Evolutionary conservation across 179 eudicot genomes (phyloP).

Genomic region (Pouteria campechiana): DNA sequence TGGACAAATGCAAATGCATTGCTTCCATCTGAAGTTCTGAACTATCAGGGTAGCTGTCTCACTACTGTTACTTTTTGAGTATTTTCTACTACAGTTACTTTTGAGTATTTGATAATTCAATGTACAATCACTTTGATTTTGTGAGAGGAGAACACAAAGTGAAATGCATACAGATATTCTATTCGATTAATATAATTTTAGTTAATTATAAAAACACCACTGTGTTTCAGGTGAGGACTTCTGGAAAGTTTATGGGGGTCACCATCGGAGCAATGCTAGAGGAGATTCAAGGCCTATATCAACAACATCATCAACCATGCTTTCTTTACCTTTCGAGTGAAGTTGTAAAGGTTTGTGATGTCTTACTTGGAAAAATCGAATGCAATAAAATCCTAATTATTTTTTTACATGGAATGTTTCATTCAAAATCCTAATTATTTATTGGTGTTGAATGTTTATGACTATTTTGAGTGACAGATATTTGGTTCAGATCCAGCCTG

Average conservation of each 20-base stretch:
- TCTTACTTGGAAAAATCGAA: too few species aligned
- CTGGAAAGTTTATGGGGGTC: slow-evolving; percentile 83
- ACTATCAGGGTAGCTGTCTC: too few species aligned
- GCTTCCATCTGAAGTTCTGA: too few species aligned
- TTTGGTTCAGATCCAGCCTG: slow-evolving; percentile 93
- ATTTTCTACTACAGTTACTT: too few species aligned
- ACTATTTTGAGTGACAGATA: slow-evolving; percentile 53
- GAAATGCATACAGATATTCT: too few species aligned
- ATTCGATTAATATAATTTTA: too few species aligned
- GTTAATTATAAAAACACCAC: neutral
- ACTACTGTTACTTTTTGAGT: too few species aligned
- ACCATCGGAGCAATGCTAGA: slow-evolving; percentile 95
- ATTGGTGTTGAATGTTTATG: too few species aligned
- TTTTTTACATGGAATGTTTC: slow-evolving; percentile 1
- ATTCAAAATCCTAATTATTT: slow-evolving; percentile 3
- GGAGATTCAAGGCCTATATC: slow-evolving; percentile 85
- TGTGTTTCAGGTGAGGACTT: slow-evolving; percentile 75
- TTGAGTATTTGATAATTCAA: too few species aligned
- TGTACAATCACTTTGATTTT: too few species aligned
- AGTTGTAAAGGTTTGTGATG: slow-evolving; percentile 70
- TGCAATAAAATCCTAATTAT: slow-evolving; percentile 1
- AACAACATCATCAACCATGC: slow-evolving; percentile 92
- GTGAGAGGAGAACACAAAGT: too few species aligned
- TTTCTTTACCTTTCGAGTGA: slow-evolving; percentile 98
- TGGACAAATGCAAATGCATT: too few species aligned